Conservation (phyloP, 352 stramenopile species). For the Phytophthora megakarya region DNA sequence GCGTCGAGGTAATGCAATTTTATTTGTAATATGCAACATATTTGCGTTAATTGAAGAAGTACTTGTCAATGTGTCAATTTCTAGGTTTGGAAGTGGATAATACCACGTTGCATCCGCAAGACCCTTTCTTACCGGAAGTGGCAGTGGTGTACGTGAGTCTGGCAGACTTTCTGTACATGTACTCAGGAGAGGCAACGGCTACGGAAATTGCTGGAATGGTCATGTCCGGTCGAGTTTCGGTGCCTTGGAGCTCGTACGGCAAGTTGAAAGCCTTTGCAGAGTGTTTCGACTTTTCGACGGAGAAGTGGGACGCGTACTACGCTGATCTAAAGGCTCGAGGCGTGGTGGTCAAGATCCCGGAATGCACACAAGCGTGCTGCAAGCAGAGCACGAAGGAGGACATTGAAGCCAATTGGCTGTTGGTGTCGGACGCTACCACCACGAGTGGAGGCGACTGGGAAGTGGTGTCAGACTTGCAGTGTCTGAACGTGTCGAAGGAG, state of each 20-base stretch:
- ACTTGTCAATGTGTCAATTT: constrained; percentile 6
- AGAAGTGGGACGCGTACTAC: constrained; percentile 86
- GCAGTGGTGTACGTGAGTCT: constrained; percentile 77
- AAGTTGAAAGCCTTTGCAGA: constrained; percentile 86
- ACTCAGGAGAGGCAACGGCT: constrained; percentile 76
- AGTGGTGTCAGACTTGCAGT: constrained; percentile 69
- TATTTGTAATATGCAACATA: not conserved
- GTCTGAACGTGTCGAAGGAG: constrained; percentile 58
- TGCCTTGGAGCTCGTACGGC: constrained; percentile 82
- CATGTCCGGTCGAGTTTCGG: constrained; percentile 84
- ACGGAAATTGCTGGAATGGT: constrained; percentile 83
- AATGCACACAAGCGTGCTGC: constrained; percentile 70
- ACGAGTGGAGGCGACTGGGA: constrained; percentile 69
- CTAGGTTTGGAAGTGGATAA: constrained; percentile 62
- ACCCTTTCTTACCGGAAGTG: constrained; percentile 66
- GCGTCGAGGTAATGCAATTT: constrained; percentile 45
- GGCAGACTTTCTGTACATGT: constrained; percentile 88
- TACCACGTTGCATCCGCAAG: constrained; percentile 46
- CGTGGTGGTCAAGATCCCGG: constrained; percentile 24
- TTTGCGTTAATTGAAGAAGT: not conserved
- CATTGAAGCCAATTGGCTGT: constrained; percentile 84
- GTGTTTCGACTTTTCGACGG: constrained; percentile 84
- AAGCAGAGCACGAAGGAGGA: constrained; percentile 69
- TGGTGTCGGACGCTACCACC: constrained; percentile 70
- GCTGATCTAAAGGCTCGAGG: constrained; percentile 42